Conservation (phyloP, 1,139 yeast species). For the Hyphopichia pseudoburtonii region DNA sequence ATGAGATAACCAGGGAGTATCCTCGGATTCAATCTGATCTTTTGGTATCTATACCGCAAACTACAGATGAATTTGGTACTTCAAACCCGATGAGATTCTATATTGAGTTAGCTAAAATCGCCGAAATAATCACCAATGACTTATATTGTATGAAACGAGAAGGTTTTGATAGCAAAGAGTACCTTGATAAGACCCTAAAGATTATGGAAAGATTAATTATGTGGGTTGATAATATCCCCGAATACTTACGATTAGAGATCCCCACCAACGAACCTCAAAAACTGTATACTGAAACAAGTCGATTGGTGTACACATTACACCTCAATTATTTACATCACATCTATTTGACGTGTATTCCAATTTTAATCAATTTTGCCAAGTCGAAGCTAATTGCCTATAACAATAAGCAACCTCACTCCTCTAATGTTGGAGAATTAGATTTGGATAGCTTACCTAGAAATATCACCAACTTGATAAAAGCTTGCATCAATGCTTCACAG, state of each 20-base stretch:
- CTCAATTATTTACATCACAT: conserved; percentile 31
- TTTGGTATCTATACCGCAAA: conserved; percentile 2
- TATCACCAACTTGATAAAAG: conserved; percentile 18
- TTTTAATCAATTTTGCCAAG: conserved; percentile 23
- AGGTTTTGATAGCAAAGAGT: conserved; percentile 17
- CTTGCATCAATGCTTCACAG: conserved; percentile 23
- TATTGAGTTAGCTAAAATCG: conserved; percentile 25
- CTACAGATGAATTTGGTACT: conserved; percentile 16
- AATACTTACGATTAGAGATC: conserved; percentile 14
- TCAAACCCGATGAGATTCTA: conserved; percentile 17
- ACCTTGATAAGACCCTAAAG: conserved; percentile 16
- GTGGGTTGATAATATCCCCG: conserved; percentile 24
- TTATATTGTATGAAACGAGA: conserved; percentile 19
- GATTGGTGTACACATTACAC: conserved; percentile 26
- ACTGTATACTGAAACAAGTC: conserved; percentile 11
- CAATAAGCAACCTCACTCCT: conserved; percentile 3
- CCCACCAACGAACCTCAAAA: conserved; percentile 9
- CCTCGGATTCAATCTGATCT: conserved; percentile 5
- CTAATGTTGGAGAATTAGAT: conserved; percentile 3
- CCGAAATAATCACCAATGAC: conserved; percentile 22
- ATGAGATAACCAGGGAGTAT: conserved; percentile 15
- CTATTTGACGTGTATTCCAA: conserved; percentile 27
- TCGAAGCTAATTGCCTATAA: conserved; percentile 13
- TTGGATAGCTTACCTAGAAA: conserved; percentile 19
- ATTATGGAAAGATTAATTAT: conserved; percentile 19